Base-by-base conservation (phyloP, 345 rosid species). In the Murraya koenigii region DNA sequence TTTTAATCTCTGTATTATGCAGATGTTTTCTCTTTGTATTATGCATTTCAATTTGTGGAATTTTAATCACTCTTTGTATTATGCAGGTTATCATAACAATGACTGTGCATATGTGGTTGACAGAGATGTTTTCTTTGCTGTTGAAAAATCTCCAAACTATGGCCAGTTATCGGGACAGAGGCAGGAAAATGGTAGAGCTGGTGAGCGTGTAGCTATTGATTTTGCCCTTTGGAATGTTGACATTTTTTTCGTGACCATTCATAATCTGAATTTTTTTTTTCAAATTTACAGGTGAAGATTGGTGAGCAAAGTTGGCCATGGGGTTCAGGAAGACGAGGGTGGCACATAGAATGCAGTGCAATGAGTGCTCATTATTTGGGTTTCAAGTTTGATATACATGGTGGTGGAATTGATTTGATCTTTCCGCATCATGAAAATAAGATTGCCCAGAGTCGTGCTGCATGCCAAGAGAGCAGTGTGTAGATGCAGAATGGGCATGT, bases 271-370 rank as follows among this genome's bases (percentile, higher is more conserved):
- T 30, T 30, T 66, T 28, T 68, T 74, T 23, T 63, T n/a, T 47
- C 58, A 61, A 28, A 78, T 35, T 63, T 86, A 84, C 88, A 95
- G 98, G 97, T 92, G 39, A 96, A 94, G 84, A 93, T 93, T n/a
- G 95, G 83, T 62, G 99, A 96, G 79, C 94, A 91, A 69, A 84
- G 88, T 41, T 96, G 97, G 99, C 89, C 91, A 0, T 93, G 99
- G 99, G 98, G 96, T 80, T 89, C 30, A 72, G 98, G 99, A 72
- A 89, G 99, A 79, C 98, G 97, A 8, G 99, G 98, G 52, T 94
- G 99, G 98, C 98, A 96, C 76, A 96, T 96, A 25, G 99, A 96
- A 83, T 94, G 98, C 91, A 93, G 98, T 82, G 97, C 98, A n/a
- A 91, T 91, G 98, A 94, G 94, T 89, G 92, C 87, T 35, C 88